These are phyloP conservation scores for Sapria himalayana DNA, from an alignment of 345 rosid genomes.

Conservation along the genomic window DNA sequence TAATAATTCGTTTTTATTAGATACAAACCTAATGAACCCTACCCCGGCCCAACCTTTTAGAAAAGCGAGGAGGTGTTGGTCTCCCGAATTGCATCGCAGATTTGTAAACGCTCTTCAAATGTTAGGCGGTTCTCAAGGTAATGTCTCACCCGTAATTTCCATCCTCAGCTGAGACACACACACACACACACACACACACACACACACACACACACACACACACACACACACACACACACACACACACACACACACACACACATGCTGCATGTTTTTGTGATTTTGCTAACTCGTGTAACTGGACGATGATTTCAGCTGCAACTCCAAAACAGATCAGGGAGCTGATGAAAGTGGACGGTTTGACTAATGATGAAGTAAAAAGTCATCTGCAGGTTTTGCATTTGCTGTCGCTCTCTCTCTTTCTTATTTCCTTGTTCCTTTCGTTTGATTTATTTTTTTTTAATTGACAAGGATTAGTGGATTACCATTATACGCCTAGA, in stretches of 20 bases:
- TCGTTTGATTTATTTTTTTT: no score
- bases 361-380: slow-evolving; percentile 99
- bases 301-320: slow-evolving; percentile 34
- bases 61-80: slow-evolving; percentile 97
- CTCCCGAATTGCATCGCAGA: slow-evolving; percentile 92
- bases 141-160: neutral
- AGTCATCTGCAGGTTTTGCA: slow-evolving; percentile 99
- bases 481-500: no score
- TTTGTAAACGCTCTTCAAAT: slow-evolving; percentile 89
- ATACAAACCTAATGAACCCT: slow-evolving; percentile 6
- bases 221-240: no score
- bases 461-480: no score
- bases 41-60: slow-evolving; percentile 33
- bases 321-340: slow-evolving; percentile 98
- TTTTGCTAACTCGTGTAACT: neutral
- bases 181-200: no score
- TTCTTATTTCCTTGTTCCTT: no score
- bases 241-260: no score
- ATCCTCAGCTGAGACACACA: neutral
- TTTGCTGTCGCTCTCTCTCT: no score
- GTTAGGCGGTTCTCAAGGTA: slow-evolving; percentile 99
- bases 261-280: neutral
- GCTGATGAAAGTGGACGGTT: slow-evolving; percentile 96
- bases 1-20: slow-evolving; percentile 8
- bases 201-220: no score